Evolutionary conservation across 1,139 yeast genomes (phyloP).

Genomic region (Kurtzmaniella quercitrusa): DNA sequence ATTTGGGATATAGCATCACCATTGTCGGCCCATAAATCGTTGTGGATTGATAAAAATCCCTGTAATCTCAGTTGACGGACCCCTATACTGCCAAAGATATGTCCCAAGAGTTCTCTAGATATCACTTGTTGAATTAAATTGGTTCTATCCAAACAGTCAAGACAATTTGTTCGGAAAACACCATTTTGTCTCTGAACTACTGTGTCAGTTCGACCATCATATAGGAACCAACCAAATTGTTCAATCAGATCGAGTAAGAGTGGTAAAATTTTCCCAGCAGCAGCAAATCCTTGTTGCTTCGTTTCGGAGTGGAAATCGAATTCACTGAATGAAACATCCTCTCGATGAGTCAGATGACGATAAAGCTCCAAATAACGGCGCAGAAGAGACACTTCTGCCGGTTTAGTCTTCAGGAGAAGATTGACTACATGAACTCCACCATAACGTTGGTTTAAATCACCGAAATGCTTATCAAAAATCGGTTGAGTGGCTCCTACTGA

Average conservation of each 20-base stretch:
- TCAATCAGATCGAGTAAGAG: slow-evolving; percentile 60
- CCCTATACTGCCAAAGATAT: slow-evolving; percentile 45
- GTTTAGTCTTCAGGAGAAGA: slow-evolving; percentile 66
- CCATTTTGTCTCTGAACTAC: slow-evolving; percentile 78
- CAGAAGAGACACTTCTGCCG: slow-evolving; percentile 72
- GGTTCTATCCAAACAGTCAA: slow-evolving; percentile 93
- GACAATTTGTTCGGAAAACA: slow-evolving; percentile 85
- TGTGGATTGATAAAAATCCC: slow-evolving; percentile 64
- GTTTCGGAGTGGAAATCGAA: slow-evolving; percentile 96
- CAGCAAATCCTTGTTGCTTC: slow-evolving; percentile 68
- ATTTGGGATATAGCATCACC: slow-evolving; percentile 97
- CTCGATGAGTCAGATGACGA: slow-evolving; percentile 33
- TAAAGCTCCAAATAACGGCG: slow-evolving; percentile 62
- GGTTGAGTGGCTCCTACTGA: slow-evolving; percentile 92
- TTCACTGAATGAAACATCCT: slow-evolving; percentile 61
- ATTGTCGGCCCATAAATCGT: slow-evolving; percentile 93
- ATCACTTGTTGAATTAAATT: slow-evolving; percentile 89
- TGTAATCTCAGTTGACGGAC: slow-evolving; percentile 20
- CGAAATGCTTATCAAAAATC: slow-evolving; percentile 78
- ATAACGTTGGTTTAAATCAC: slow-evolving; percentile 62
- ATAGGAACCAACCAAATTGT: slow-evolving; percentile 77
- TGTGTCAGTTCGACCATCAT: slow-evolving; percentile 46
- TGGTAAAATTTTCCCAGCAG: slow-evolving; percentile 71
- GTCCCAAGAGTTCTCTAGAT: slow-evolving; percentile 54
- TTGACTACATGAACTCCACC: slow-evolving; percentile 87